Evolutionary conservation across 2,329 filamentous ascomycete species (phyloP), one percentile per base, ranked within the genome.

Genomic region (Fusarium mangiferae): DNA sequence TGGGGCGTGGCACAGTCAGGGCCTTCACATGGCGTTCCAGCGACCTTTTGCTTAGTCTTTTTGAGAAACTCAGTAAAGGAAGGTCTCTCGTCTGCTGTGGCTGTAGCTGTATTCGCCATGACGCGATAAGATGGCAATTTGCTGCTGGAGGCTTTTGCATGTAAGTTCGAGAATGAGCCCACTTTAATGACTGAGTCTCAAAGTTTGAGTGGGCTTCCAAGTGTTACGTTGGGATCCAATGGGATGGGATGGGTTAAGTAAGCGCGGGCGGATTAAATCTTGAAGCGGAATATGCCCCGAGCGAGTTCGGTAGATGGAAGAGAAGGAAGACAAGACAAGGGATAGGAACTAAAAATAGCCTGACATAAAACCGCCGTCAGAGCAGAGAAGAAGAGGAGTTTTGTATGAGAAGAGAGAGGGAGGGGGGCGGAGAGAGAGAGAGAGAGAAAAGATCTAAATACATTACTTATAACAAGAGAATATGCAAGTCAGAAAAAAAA

Each of bases 61-160:
- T 83, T 86, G 85, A 85, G 85, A 66, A 85, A 88, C 15, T 81
- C 76, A n/a, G 81, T 79, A 74, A 88, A 88, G n/a, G 85, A 86
- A 6, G 85, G 85, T 66, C 84, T 80, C 18, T 51, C 33, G 11
- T 62, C 62, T 39, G 22, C 15, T 46, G 54, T 24, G 48, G 45
- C 44, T n/a, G 61, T 36, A 52, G 45, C 44, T n/a, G 57, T 36
- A 52, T 52, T 56, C 41, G 64, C 58, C 69, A 72, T 73, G 54
- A 46, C 41, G 55, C 38, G 41, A 58, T 15, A 15, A 45, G 30
- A 30, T n/a, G 48, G 20, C 18, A 39, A 67, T 55, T 54, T 28
- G 42, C 38, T n/a, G 63, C 38, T 30, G 30, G 35, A 46, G 39
- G 33, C 28, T 52, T 41, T 52, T 61, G 63, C 66, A 66, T 48